Base-by-base conservation (phyloP, 2,329 filamentous ascomycete genomes). In the Aspergillus tamarii region DNA sequence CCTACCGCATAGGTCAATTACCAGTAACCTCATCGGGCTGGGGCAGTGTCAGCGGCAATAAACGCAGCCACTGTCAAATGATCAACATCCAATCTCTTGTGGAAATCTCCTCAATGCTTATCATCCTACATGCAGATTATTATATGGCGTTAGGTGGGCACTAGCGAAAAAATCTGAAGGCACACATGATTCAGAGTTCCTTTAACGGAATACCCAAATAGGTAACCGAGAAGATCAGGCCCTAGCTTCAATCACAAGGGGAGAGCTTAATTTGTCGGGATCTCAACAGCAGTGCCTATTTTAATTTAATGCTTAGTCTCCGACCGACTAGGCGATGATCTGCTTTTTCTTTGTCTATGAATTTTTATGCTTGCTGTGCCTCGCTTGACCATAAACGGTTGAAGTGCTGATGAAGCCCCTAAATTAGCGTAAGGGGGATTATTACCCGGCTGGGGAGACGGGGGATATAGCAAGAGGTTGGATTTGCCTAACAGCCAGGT, bases 161-260 rank as follows among this genome's bases (percentile, higher is more conserved):
- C 52, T 46, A 45, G 53, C 36, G 45, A 58, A 34, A 55, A 66
- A 64, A 66, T 59, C 63, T 61, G 62, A 55, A 34, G 30, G 36
- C 14, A 48, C 63, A 63, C 63, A 61, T 67, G 63, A 67, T 57
- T 57, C 50, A 60, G 59, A 48, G 58, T 5, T 34, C 58, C 50
- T 55, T 34, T 61, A 48, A 60, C 59, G 63, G 65, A 36, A 61
- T 67, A 56, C 66, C 64, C 41, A 57, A 65, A 61, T 19, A 50
- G 66, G 67, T 46, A 68, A 68, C 43, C 59, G 59, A 61, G 45
- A 21, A 19, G 45, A 48, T 28, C 5, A 12, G 45, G 36, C 39
- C 48, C 58, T 36, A 26, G 26, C 43, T 34, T 12, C 41, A 28
- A 30, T 19, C 19, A 34, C 28, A 36, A 21, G 39, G 21, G 55